Percentiles rank a stretch among this genome's conserved stretches.
Conservation (phyloP, 495 filamentous ascomycete genomes). For the Hyaloscypha finlandica region DNA sequence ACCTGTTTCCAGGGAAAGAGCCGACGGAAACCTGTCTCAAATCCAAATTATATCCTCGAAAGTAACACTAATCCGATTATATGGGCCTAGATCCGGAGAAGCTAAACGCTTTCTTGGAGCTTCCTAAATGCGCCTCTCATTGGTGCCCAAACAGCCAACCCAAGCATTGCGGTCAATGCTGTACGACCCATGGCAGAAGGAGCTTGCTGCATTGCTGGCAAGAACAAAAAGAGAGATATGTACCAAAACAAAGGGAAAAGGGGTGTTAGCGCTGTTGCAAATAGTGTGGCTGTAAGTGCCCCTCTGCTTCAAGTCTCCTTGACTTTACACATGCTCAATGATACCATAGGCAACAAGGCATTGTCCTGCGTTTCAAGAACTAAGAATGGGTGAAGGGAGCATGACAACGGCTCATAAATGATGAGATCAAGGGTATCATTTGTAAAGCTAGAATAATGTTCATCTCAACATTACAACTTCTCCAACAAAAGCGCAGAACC, state of each 20-base stretch:
- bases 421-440: constrained; percentile 9
- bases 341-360: not conserved
- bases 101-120: not conserved
- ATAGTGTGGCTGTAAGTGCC: constrained; percentile 13
- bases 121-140: constrained; percentile 62
- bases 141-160: constrained; percentile 55
- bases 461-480: constrained; percentile 34
- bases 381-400: not conserved
- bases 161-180: constrained; percentile 6
- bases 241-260: not conserved
- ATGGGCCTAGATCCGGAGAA: constrained; percentile 38
- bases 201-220: constrained; percentile 19
- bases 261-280: constrained; percentile 10
- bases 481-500: constrained; percentile 57
- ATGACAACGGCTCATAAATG: not conserved
- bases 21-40: too few relatives aligned
- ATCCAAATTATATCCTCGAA: not conserved
- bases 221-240: constrained; percentile 16
- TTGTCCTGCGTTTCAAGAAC: not conserved
- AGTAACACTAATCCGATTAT: constrained; percentile 29
- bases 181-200: constrained; percentile 11
- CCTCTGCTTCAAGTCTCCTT: not conserved
- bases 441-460: not conserved
- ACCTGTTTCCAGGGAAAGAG: not conserved
- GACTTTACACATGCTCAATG: not conserved